A percentile compares a stretch with the other conserved stretches of the same genome.
Evolutionary conservation across 164 flowering plant species (phyloP).

Genomic region (Pachysandra terminalis): DNA sequence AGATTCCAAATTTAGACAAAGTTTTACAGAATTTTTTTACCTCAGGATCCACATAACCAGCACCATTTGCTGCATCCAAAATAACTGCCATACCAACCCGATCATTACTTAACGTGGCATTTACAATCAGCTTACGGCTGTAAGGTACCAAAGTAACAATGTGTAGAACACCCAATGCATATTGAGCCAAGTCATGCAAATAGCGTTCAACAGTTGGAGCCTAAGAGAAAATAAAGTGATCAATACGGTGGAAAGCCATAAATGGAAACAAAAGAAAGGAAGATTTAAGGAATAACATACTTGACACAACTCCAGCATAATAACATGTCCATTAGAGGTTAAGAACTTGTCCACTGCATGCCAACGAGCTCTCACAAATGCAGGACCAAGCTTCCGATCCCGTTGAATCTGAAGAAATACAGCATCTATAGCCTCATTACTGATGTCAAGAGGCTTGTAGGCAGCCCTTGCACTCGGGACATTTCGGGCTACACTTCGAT

Average conservation of each 20-base stretch:
- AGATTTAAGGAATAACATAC: slow-evolving; percentile 29
- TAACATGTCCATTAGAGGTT: slow-evolving; percentile 69
- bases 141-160: slow-evolving; percentile 79
- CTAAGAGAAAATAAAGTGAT: slow-evolving; percentile 31
- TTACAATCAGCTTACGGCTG: slow-evolving; percentile 78
- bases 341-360: slow-evolving; percentile 80
- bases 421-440: slow-evolving; percentile 91
- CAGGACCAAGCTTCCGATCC: slow-evolving; percentile 93
- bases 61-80: slow-evolving; percentile 82
- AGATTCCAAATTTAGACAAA: background rate
- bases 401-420: slow-evolving; percentile 82
- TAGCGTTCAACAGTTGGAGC: slow-evolving; percentile 96
- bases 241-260: background rate
- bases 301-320: slow-evolving; percentile 91
- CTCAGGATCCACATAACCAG: slow-evolving; percentile 78
- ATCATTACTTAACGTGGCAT: slow-evolving; percentile 78
- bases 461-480: slow-evolving; percentile 67
- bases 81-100: slow-evolving; percentile 94
- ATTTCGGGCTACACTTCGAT: slow-evolving; percentile 65
- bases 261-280: background rate
- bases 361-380: slow-evolving; percentile 85
- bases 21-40: slow-evolving; percentile 27
- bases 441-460: slow-evolving; percentile 90
- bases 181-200: slow-evolving; percentile 94
- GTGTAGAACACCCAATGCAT: slow-evolving; percentile 95